phyloP scores from a whole-genome alignment of 2,329 filamentous ascomycete genomes.

The Graphilbum ipis-grandicollis region DNA sequence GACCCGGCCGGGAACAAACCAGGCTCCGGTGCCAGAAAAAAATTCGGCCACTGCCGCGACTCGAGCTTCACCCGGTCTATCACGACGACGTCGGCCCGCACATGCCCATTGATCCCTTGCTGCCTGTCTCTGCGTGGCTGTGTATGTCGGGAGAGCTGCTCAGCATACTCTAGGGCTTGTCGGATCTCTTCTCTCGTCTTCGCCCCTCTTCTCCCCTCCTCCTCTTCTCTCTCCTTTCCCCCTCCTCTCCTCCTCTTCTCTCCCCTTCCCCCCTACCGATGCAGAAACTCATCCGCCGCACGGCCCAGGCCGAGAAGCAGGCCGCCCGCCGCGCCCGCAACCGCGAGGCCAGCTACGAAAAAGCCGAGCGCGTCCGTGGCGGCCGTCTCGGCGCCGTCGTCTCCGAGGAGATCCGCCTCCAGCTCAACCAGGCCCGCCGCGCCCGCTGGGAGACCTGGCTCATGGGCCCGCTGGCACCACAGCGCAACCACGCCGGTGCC shows the following conservation, averaged over 20 bases:
- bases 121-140: too few species aligned
- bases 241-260: background rate
- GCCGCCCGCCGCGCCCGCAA: slow-evolving; percentile 26
- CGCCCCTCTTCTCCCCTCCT: background rate
- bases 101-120: too few species aligned
- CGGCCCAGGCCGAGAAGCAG: slow-evolving; percentile 49
- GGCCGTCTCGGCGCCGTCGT: slow-evolving; percentile 14
- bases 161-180: too few species aligned
- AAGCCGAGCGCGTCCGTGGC: background rate
- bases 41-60: too few species aligned
- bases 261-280: slow-evolving; percentile 23
- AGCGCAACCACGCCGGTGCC: slow-evolving; percentile 33
- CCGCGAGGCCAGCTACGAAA: background rate
- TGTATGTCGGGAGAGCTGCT: too few species aligned
- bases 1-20: too few species aligned
- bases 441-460: slow-evolving; percentile 60
- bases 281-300: slow-evolving; percentile 55
- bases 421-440: slow-evolving; percentile 18
- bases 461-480: slow-evolving; percentile 61
- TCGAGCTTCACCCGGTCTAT: too few species aligned
- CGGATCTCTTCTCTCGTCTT: too few species aligned
- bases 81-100: too few species aligned
- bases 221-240: slow-evolving; percentile 2
- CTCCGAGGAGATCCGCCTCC: slow-evolving; percentile 14
- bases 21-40: too few species aligned